phyloP scores from a whole-genome alignment of 1,284 basidiomycete species.

The Veloboletus limbatus region DNA sequence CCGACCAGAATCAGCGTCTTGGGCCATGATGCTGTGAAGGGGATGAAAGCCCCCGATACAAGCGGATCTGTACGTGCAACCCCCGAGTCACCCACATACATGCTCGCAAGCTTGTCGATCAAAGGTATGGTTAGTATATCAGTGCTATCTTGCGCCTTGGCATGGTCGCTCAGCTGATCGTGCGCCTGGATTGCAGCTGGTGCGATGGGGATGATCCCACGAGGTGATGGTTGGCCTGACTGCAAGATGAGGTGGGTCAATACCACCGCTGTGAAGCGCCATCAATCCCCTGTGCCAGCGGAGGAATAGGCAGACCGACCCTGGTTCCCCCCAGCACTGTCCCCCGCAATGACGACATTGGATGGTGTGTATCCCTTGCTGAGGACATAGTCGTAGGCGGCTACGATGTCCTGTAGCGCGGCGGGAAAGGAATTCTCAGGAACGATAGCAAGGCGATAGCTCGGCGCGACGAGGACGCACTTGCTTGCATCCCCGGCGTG shows the following conservation, averaged over 20 bases:
- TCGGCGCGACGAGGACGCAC: slow-evolving; percentile 17
- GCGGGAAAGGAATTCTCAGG: slow-evolving; percentile 26
- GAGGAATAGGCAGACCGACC: not conserved
- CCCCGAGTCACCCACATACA: slow-evolving; percentile 16
- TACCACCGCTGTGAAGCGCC: slow-evolving; percentile 6
- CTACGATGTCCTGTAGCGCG: slow-evolving; percentile 19
- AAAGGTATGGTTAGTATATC: slow-evolving; percentile 3
- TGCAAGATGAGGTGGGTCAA: slow-evolving; percentile 13
- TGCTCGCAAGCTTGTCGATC: accelerated
- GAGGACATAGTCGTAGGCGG: slow-evolving; percentile 18
- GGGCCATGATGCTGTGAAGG: slow-evolving; percentile 20
- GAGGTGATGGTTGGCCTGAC: slow-evolving; percentile 8
- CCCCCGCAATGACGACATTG: slow-evolving; percentile 15
- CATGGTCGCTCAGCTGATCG: not conserved
- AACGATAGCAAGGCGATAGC: slow-evolving; percentile 25
- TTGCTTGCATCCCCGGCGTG: not conserved
- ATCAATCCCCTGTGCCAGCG: not conserved
- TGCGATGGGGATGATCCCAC: slow-evolving; percentile 11
- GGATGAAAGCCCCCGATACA: slow-evolving; percentile 12
- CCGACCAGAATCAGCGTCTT: slow-evolving; percentile 26
- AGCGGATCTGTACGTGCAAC: slow-evolving; percentile 14
- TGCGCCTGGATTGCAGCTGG: not conserved
- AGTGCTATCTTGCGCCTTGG: not conserved
- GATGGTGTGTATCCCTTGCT: slow-evolving; percentile 10
- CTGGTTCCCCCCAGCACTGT: slow-evolving; percentile 19